phyloP scores from a whole-genome alignment of 2,329 filamentous ascomycete genomes.

The Colletotrichum phormii region DNA sequence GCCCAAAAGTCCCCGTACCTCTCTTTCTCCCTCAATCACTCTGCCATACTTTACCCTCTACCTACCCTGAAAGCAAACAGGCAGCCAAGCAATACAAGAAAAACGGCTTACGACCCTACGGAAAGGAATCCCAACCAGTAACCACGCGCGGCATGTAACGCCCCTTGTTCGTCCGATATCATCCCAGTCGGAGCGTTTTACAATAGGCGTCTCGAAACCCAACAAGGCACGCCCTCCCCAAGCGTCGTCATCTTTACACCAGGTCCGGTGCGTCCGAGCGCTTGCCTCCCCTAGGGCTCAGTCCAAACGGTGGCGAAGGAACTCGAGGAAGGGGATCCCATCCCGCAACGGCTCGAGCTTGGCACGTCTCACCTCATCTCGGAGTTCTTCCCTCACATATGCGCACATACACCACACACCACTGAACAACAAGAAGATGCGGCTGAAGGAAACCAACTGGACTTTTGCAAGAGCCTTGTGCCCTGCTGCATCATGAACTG shows the following conservation, averaged over 20 bases:
- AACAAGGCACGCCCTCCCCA: background rate
- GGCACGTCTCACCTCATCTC: slow-evolving; percentile 15
- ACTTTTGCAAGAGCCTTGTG: slow-evolving; percentile 18
- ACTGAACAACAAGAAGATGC: background rate
- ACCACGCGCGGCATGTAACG: background rate
- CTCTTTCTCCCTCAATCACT: no score
- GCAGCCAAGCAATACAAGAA: background rate
- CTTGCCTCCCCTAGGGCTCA: background rate
- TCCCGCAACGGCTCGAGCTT: background rate
- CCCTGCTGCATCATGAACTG: slow-evolving; percentile 21
- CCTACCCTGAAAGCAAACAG: no score
- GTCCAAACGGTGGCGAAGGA: background rate
- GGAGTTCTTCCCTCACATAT: background rate
- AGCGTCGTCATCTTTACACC: background rate
- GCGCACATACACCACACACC: background rate
- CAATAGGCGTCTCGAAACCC: slow-evolving; percentile 17
- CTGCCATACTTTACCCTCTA: no score
- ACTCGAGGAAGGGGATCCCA: background rate
- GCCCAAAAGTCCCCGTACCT: background rate
- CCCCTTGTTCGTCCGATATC: background rate
- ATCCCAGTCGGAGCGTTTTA: slow-evolving; percentile 24
- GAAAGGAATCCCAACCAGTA: background rate
- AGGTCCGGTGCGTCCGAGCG: background rate
- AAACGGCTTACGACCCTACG: background rate
- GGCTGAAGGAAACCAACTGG: background rate